Percentiles rank a stretch among this genome's conserved stretches.
Evolutionary conservation across 202 grass and related monocot species (phyloP).

Genomic region (Digitaria exilis): DNA sequence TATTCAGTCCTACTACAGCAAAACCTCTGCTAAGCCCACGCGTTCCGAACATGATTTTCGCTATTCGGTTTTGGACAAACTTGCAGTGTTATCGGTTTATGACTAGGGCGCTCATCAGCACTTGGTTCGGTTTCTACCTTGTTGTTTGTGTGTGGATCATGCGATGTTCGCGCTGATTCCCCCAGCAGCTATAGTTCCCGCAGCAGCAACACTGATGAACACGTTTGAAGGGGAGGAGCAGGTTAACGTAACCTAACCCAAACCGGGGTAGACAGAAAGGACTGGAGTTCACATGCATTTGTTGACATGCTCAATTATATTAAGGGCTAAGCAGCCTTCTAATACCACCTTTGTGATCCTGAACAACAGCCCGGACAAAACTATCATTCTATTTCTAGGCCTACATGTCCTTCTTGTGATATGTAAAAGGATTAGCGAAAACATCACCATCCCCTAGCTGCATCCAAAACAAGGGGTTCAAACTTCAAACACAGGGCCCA

Average conservation of each 20-base stretch:
- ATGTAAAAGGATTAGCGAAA: slow-evolving; percentile 16
- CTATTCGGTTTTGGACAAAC: not conserved
- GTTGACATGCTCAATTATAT: slow-evolving; percentile 16
- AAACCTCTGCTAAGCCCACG: not conserved
- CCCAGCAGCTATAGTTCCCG: not conserved
- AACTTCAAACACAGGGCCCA: slow-evolving; percentile 24
- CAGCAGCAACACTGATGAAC: not conserved
- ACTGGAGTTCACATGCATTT: slow-evolving; percentile 44
- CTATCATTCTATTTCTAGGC: slow-evolving; percentile 18
- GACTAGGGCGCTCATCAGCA: not conserved
- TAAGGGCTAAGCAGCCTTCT: slow-evolving; percentile 13
- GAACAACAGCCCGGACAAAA: slow-evolving; percentile 1
- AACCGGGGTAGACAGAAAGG: not conserved
- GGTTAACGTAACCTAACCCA: slow-evolving; percentile 20
- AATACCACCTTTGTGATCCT: slow-evolving; percentile 19
- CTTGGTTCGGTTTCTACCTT: not conserved
- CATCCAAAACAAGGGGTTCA: too few relatives aligned
- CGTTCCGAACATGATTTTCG: not conserved
- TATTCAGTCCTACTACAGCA: not conserved
- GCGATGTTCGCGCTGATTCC: not conserved
- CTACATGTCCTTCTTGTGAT: not conserved
- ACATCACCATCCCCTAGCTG: not conserved
- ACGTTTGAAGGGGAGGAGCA: not conserved
- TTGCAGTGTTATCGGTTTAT: not conserved
- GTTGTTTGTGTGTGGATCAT: not conserved